Base-by-base conservation (phyloP, 192 early-diverging fungal genomes). In the Backusella luteola region DNA sequence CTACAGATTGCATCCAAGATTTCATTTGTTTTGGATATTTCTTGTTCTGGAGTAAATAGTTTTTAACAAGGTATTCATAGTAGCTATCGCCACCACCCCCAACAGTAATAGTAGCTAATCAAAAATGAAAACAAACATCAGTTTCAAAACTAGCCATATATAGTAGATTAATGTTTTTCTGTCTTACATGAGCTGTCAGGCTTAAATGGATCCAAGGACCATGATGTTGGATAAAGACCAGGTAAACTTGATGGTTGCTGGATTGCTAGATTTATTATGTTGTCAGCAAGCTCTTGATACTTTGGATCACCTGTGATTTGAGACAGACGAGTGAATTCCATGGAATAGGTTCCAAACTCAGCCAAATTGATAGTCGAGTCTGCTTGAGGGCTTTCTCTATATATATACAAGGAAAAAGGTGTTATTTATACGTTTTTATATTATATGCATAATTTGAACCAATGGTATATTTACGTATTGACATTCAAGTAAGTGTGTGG, bases 241-340 rank as follows among this genome's bases (percentile, higher is more conserved):
- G 83, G 83, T 63, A 88, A 79, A 29, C 76, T 78, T 74, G 80
- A 82, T 17, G 78, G 32, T 8, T 81, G 75, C 34, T 74, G 71
- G 52, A 87, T 79, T 2, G 89, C 84, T 15, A 79, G 66, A 41
- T 91, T 77, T 6, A 87, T 85, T 11, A 88, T 77, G 2, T 79
- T 73, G 42, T 87, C 81, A 17, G 88, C 87, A 67, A 79, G 78
- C n/a, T 85, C 59, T 35, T 88, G 85, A 73, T 93, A 96, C 3
- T 73, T 83, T 3, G 86, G 80, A 68, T 94, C 80, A 0, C 89
- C 87, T 9, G 93, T 94, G 5, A 96, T 80, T 76, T 93, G 85
- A 2, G 92, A 91, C 12, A 97, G 86, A 68, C 94, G 92, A 79
- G 88, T 88, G 74, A 93, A 91, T 81, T 97, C 96, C 44, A 97